Percentiles rank a stretch among this genome's conserved stretches.
phyloP scores from a whole-genome alignment of 73 alveolate genomes.

The Symbiodinium pilosum region DNA sequence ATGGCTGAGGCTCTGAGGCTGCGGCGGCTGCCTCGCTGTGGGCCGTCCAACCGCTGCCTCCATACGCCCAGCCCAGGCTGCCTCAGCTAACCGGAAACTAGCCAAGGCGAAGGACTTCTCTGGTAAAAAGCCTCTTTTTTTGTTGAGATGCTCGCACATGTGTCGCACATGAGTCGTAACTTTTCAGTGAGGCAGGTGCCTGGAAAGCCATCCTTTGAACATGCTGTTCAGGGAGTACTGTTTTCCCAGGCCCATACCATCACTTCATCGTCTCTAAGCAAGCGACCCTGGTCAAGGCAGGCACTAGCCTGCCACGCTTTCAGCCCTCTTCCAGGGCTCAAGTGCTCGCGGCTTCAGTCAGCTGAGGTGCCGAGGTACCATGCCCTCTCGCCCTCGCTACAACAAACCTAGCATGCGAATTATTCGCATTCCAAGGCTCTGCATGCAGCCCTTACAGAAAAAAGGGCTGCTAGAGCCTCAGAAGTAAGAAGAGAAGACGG shows the following conservation, averaged over 20 bases:
- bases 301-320: background rate
- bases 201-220: background rate
- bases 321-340: too few relatives aligned
- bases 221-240: background rate
- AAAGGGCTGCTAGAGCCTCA: background rate
- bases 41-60: slow-evolving; percentile 90
- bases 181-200: background rate
- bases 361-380: too few relatives aligned
- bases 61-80: slow-evolving; percentile 95
- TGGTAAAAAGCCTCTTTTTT: background rate
- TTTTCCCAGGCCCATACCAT: background rate
- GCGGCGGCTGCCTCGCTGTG: slow-evolving; percentile 84
- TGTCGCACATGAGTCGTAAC: background rate
- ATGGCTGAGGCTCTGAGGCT: background rate
- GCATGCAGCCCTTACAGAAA: too few relatives aligned
- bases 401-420: too few relatives aligned
- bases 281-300: background rate
- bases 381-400: too few relatives aligned
- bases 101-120: background rate
- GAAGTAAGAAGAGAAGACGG: background rate
- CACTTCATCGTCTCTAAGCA: background rate
- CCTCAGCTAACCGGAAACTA: background rate
- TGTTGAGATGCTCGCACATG: background rate
- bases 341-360: too few relatives aligned
- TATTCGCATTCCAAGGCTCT: too few relatives aligned